Evolutionary conservation across 306 rosid species (phyloP).

Genomic region (Lathyrus tuberosus): DNA sequence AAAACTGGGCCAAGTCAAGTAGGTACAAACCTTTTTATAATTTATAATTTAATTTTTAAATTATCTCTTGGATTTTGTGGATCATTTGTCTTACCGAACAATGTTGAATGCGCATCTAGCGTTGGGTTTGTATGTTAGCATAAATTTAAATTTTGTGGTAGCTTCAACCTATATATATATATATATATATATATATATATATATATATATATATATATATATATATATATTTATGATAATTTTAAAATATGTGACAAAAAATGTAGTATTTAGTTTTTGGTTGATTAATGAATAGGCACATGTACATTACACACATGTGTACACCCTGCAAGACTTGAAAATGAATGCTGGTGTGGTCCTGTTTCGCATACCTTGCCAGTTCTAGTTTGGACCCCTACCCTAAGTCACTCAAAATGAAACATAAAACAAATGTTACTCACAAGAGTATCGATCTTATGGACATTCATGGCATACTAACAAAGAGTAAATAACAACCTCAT

Average conservation of each 20-base stretch:
- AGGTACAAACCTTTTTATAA: not conserved
- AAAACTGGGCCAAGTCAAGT: not conserved
- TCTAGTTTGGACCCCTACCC: not conserved
- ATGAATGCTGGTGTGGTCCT: constrained; percentile 3
- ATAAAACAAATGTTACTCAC: not conserved
- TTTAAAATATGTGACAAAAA: not conserved
- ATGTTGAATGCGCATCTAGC: not conserved
- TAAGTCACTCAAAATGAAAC: not conserved
- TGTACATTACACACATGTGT: not conserved
- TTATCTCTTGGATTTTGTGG: not conserved
- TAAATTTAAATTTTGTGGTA: no score
- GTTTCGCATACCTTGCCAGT: not conserved
- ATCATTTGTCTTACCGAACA: constrained; percentile 10
- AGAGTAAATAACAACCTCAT: no score
- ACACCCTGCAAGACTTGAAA: constrained; percentile 6
- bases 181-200: no score
- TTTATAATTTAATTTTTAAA: not conserved
- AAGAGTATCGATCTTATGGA: not conserved
- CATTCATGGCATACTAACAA: no score
- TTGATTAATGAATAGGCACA: not conserved
- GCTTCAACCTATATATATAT: no score
- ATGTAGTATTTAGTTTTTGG: not conserved
- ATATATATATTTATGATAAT: not conserved
- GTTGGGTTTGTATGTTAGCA: not conserved
- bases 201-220: no score